phyloP scores from a whole-genome alignment of 371 early-diverging fungal species.

The Rhizopus arrhizus region DNA sequence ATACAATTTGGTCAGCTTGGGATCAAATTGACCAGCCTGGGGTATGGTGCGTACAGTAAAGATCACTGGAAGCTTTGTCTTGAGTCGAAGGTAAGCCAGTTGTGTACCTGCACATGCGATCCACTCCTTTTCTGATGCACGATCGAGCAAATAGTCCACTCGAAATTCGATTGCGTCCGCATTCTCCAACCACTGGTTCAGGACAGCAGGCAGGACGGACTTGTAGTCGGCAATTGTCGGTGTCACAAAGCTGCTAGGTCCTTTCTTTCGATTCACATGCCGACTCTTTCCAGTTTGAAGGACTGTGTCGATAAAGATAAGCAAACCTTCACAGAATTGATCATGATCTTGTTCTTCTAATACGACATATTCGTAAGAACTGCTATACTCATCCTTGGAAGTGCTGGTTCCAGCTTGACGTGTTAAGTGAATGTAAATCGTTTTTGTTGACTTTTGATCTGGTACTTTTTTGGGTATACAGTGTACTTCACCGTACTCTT shows the following conservation, averaged over 20 bases:
- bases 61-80: slow-evolving; percentile 66
- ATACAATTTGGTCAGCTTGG: slow-evolving; percentile 49
- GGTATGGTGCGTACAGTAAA: slow-evolving; percentile 84
- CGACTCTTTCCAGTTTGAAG: neutral
- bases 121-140: slow-evolving; percentile 28
- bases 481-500: no score
- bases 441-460: neutral
- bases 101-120: slow-evolving; percentile 23
- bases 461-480: no score
- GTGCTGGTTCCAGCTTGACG: neutral
- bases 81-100: slow-evolving; percentile 25
- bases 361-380: neutral
- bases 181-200: slow-evolving; percentile 65
- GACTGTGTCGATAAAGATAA: neutral
- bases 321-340: neutral
- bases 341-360: neutral
- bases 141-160: slow-evolving; percentile 72
- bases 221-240: slow-evolving; percentile 47
- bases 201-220: slow-evolving; percentile 17
- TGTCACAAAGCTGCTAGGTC: slow-evolving; percentile 54
- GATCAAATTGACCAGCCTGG: slow-evolving; percentile 81
- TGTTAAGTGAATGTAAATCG: slow-evolving; percentile 4
- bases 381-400: neutral
- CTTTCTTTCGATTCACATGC: neutral
- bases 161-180: slow-evolving; percentile 88